Base-by-base conservation (phyloP, 2,329 filamentous ascomycete genomes). In the Hypoxylon sp. region DNA sequence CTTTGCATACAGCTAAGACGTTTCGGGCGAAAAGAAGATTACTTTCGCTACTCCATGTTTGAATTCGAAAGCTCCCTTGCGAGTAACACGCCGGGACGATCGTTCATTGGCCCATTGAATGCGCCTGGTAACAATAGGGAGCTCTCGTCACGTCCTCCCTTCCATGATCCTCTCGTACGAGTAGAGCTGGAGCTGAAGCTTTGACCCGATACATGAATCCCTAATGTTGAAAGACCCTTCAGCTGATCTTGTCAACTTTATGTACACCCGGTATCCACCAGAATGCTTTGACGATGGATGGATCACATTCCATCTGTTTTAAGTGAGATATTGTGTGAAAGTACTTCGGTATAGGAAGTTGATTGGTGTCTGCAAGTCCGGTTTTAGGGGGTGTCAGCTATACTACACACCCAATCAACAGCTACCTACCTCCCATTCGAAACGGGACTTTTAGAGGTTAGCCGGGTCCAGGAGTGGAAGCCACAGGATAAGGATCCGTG, bases 41-140 rank as follows among this genome's bases (percentile, higher is more conserved):
- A 58, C 46, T 44, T 53, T 50, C 46, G 55, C 53, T 48, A 51
- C 37, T 46, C 31, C 27, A 63, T 31, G 54, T 56, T 47, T 46
- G 63, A 67, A 35, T 29, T 69, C 11, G 32, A 27, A 58, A 24
- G 24, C 47, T 31, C 64, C 68, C 63, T 67, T 70, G 68, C 52
- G 13, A 5, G 67, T 69, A 68, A 55, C 64, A 58, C 53, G 13
- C 50, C 29, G 35, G 39, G 56, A 67, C 35, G 15, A 27, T 7
- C 21, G 17, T n/a, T 63, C 6, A 67, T 69, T 67, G 60, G 67
- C n/a, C 19, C 57, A 39, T 27, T 54, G 11, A 32, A 37, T 42
- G 42, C 37, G 6, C 27, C 27, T 39, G 52, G 63, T 64, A 55
- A 67, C 46, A 52, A 31, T 46, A 37, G 53, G 42, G 54, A 42